A percentile compares a stretch with the other conserved stretches of the same genome.
Evolutionary conservation across 164 flowering plant species (phyloP).

Genomic region (Vitis rotundifolia): DNA sequence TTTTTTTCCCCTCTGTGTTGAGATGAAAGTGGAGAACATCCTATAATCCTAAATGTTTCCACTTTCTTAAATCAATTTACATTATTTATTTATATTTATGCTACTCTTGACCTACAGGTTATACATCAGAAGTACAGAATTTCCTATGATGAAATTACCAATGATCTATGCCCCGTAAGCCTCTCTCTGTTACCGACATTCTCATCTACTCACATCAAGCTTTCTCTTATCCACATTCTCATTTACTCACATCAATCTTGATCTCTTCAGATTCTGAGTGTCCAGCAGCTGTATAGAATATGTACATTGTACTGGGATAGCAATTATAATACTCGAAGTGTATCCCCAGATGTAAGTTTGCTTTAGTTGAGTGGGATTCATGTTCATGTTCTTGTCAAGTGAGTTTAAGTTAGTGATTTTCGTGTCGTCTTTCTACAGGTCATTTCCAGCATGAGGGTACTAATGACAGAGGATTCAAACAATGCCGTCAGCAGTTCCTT

Average conservation of each 20-base stretch:
- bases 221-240: not conserved
- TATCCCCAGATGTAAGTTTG: constrained; percentile 61
- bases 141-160: constrained; percentile 67
- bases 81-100: not conserved
- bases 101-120: constrained; percentile 40
- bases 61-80: not conserved
- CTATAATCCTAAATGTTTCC: not conserved
- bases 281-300: constrained; percentile 83
- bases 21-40: not conserved
- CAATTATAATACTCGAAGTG: constrained; percentile 75
- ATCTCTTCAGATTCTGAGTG: constrained; percentile 61
- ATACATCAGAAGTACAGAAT: constrained; percentile 77
- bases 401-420: not conserved
- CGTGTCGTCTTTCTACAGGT: constrained; percentile 37
- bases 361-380: not conserved
- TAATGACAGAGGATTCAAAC: constrained; percentile 72
- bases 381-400: not conserved
- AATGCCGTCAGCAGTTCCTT: constrained; percentile 57
- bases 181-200: constrained; percentile 14
- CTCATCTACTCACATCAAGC: constrained; percentile 1
- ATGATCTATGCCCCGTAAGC: constrained; percentile 69
- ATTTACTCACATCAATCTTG: constrained; percentile 10
- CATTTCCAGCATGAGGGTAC: constrained; percentile 67
- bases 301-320: constrained; percentile 84
- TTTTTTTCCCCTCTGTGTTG: not conserved